Base-by-base conservation (phyloP, 805 yeast species). In the Monosporozyma unispora region DNA sequence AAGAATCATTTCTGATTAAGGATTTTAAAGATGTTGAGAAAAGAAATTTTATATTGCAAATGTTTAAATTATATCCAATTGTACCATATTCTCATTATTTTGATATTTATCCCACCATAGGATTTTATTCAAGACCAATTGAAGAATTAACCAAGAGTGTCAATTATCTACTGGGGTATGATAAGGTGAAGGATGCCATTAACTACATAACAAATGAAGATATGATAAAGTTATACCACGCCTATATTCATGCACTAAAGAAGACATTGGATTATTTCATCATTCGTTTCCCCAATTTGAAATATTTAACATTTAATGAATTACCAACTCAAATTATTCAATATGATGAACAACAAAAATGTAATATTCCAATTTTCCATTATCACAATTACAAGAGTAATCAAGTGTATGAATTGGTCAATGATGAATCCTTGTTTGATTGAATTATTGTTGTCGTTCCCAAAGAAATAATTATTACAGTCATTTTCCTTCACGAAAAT, bases 1-100 rank as follows among this genome's bases (percentile, higher is more conserved):
- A 50, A 16, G 59, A 59, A 4, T 60, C 67, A 9, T 59, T 53
- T 46, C 45, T 44, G 2, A 53, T 67, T 5, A 52, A 50, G 23
- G 52, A 54, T 41, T 48, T 54, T 11, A 52, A 54, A 7, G 60
- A 62, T 37, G 55, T 61, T 14, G 62, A 61, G 11, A 41, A 57
- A 2, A 57, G 67, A 22, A 62, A 65, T 47, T 66, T 63, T 39
- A 54, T 60, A 28, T 49, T 60, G 11, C 68, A 63, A 19, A 58
- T 70, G 45, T 59, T 64, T 23, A 54, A 59, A 28, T 51, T 67
- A 1, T 61, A 57, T 49, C 59, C 66, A 23, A 62, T 71, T 1
- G 54, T 65, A 18, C 75, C 75, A 4, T 66, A 71, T 50, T 62
- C 71, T 4, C 66, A 62, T 41, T 63, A 67, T 14, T 57, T 69